Base-by-base conservation (phyloP, 306 rosid genomes). In the Adenanthera pavonina region DNA sequence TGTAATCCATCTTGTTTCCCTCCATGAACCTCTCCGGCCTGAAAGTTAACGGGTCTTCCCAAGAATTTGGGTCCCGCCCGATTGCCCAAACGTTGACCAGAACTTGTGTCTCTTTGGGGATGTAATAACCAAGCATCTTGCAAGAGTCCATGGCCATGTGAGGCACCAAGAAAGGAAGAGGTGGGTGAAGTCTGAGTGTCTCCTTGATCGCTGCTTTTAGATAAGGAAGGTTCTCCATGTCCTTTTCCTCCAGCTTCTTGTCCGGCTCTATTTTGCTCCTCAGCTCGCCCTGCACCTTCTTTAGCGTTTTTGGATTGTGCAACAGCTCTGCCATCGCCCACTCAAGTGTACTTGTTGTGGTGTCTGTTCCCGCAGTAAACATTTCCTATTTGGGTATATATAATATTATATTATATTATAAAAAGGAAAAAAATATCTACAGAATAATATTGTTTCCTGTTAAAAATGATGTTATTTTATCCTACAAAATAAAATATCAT, bases 71-170 rank as follows among this genome's bases (percentile, higher is more conserved):
- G 90, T 92, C 98, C 67, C 94, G 85, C 4, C 97, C 97, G 52
- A 95, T 92, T n/a, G 97, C 98, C 98, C 97, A 92, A 49, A 89
- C 95, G 65, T 95, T 95, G 11, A 95, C 98, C 0, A 95, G 78
- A 43, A 92, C 56, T 66, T 95, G 97, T 1, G 98, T 89, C 14
- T 85, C 88, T 67, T 93, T 88, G 0, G 98, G 97, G 48, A 95
- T 90, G n/a, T 51, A 8, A 75, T 88, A 88, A 67, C 92, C 94
- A 9, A 69, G 82, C 83, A 95, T 80, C 7, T 80, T 67, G 80
- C 97, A 83, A 1, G 89, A 72, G 30, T 88, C 89, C 92, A 86
- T 83, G 69, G 97, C 97, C 98, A 89, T 91, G 84, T 88, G 97
- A 20, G 98, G 98, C 65, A 94, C 97, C 74, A 94, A 48, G 79